Evolutionary conservation across 176 grass and related monocot genomes (phyloP).

Genomic region (Calamus simplicifolius): DNA sequence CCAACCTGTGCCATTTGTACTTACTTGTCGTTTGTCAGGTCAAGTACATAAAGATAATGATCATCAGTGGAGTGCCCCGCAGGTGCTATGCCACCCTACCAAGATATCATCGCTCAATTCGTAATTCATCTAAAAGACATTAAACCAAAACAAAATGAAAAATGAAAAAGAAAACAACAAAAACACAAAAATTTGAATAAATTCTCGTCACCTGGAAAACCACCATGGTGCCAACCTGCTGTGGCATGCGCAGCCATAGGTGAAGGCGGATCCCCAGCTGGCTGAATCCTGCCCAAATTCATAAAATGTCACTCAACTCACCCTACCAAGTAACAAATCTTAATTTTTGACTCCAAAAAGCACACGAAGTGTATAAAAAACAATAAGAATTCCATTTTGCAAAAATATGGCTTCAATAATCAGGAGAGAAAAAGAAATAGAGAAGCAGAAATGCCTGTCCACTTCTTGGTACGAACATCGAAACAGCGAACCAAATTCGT

Average conservation of each 20-base stretch:
- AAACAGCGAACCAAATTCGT: constrained; percentile 92
- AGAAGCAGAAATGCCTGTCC: constrained; percentile 36
- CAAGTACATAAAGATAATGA: too few relatives aligned
- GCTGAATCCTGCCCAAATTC: constrained; percentile 39
- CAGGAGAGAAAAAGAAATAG: background rate
- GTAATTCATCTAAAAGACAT: constrained; percentile 9
- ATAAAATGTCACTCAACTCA: background rate
- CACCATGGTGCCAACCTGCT: constrained; percentile 89
- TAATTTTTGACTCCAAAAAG: too few relatives aligned
- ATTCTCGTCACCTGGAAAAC: constrained; percentile 71
- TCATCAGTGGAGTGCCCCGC: too few relatives aligned
- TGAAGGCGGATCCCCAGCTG: constrained; percentile 68
- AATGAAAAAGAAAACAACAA: background rate
- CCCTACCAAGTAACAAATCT: too few relatives aligned
- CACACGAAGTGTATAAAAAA: too few relatives aligned
- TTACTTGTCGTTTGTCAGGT: too few relatives aligned
- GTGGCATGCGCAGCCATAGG: constrained; percentile 84
- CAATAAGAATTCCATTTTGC: too few relatives aligned
- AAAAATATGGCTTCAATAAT: background rate
- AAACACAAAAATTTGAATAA: background rate
- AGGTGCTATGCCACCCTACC: too few relatives aligned
- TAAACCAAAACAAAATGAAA: background rate
- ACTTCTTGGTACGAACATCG: constrained; percentile 54
- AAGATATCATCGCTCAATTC: too few relatives aligned
- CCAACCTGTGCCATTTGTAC: too few relatives aligned